Evolutionary conservation across 306 rosid genomes (phyloP), one percentile per base, ranked within the genome.

Genomic region (Medicago lupulina): DNA sequence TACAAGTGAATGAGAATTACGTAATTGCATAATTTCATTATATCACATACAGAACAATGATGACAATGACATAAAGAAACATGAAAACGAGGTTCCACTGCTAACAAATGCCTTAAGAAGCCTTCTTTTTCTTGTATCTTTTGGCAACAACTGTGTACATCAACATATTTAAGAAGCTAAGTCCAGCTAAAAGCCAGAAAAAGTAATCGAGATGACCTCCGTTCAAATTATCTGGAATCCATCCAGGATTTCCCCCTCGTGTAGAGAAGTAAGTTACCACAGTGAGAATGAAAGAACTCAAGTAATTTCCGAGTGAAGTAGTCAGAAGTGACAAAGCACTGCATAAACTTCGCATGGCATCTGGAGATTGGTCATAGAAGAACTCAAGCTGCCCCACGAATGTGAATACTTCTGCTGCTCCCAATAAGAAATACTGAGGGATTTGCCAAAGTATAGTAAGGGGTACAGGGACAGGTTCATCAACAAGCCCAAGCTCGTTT

Each of bases 331-430:
- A 87, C 77, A 95, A 77, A 8, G 99, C 99, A 44, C 97, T 92
- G 79, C 99, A 95, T 68, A 95, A 82, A 82, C 97, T 92, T 74
- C 99, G 83, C 97, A 95, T 95, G 0, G 97, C 99, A 60, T 95
- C 99, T 0, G 97, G 99, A 43, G 99, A 92, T 80, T 95, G 97
- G 68, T 95, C 97, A 11, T 95, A 92, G 86, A 95, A 95, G 87
- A 95, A 95, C 88, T 95, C 97, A 0, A 90, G 92, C 83, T 95
- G 97, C 47, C 99, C 99, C 3, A 95, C 84, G 49, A 90, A 92
- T 18, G 96, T 92, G 83, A 72, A 95, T 28, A 95, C 74, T 82
- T 95, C 99, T 0, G 99, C 96, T 1, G 97, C 96, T 0, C 98
- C 97, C 76, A 92, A 50, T 87, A 92, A 85, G 84, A 90, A 92